Evolutionary conservation across 441 rosid genomes (phyloP).

Genomic region (Viola pubescens): DNA sequence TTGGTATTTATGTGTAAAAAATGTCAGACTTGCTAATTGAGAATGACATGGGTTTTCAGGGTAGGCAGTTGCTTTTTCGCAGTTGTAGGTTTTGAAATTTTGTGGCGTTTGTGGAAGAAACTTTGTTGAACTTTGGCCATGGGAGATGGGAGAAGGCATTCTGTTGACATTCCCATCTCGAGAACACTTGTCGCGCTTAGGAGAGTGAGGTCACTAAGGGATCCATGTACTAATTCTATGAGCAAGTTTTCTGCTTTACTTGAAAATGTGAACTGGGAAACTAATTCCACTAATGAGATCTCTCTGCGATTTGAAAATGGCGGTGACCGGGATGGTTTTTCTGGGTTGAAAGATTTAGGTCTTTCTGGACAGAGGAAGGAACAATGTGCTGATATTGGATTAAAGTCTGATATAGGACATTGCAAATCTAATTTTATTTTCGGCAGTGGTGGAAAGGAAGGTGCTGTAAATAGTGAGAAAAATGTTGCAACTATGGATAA

Average conservation of each 20-base stretch:
- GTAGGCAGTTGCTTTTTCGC: too few species aligned
- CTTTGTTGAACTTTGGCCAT: constrained; percentile 17
- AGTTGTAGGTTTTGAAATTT: constrained; percentile 18
- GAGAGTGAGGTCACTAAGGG: constrained; percentile 85
- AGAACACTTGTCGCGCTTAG: constrained; percentile 82
- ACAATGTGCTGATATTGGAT: constrained; percentile 30
- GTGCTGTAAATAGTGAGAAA: constrained; percentile 13
- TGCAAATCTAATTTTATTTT: constrained; percentile 23
- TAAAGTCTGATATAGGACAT: constrained; percentile 23
- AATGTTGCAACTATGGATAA: constrained; percentile 19
- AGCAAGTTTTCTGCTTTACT: constrained; percentile 77
- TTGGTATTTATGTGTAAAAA: too few species aligned
- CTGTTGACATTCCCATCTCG: constrained; percentile 81
- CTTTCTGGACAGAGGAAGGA: constrained; percentile 24
- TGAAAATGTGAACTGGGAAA: constrained; percentile 80
- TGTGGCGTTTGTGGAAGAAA: constrained; percentile 10
- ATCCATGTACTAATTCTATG: constrained; percentile 88
- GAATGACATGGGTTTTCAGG: too few species aligned
- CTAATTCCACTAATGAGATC: constrained; percentile 59
- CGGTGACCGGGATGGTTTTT: constrained; percentile 18
- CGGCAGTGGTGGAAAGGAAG: constrained; percentile 17
- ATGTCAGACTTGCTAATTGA: too few species aligned
- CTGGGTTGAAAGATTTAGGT: constrained; percentile 23
- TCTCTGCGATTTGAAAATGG: constrained; percentile 41
- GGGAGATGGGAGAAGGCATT: constrained; percentile 73